phyloP scores from a whole-genome alignment of 2,329 filamentous ascomycete species.

The Rutstroemia sp. region DNA sequence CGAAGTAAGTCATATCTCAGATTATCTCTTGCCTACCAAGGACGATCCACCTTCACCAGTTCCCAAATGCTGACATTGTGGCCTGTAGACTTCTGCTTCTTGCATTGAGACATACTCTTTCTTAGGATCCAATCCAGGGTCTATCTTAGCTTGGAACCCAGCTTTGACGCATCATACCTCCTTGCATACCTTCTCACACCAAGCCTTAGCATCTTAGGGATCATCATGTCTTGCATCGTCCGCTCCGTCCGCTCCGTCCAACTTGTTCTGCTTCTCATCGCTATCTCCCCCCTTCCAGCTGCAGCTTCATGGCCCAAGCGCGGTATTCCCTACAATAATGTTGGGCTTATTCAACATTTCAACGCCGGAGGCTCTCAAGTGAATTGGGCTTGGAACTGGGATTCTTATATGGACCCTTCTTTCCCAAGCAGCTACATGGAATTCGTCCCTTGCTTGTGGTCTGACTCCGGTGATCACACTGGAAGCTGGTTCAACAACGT shows the following conservation, averaged over 20 bases:
- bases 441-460: constrained; percentile 62
- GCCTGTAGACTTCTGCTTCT: no score
- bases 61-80: no score
- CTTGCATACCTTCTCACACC: no score
- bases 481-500: not conserved
- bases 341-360: constrained; percentile 13
- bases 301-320: constrained; percentile 4
- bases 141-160: no score
- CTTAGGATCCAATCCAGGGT: no score
- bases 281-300: not conserved
- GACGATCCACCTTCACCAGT: no score
- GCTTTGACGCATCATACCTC: no score
- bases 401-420: constrained; percentile 35
- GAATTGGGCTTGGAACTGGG: constrained; percentile 63
- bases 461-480: constrained; percentile 21
- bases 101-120: no score
- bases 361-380: constrained; percentile 13
- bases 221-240: not conserved
- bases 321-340: constrained; percentile 14
- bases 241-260: not conserved
- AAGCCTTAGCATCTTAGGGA: no score
- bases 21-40: no score
- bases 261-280: not conserved
- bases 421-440: constrained; percentile 37
- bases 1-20: no score